Base-by-base conservation (phyloP, 768 basidiomycete species). In the Leucosporidium creatinivorum region DNA sequence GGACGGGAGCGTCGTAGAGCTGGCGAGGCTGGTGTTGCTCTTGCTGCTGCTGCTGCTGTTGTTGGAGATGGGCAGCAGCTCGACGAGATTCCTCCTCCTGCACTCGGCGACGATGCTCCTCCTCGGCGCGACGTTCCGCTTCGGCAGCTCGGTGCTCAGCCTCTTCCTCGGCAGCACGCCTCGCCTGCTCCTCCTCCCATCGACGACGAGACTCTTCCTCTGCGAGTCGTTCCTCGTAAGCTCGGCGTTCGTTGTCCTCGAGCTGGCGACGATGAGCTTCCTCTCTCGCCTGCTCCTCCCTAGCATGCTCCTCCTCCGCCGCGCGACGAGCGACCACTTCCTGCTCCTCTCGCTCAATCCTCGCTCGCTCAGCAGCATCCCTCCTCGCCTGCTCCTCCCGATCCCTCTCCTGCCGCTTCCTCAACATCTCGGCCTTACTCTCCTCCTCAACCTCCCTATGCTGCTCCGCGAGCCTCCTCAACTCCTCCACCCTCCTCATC, bases 371-470 rank as follows among this genome's bases (percentile, higher is more conserved):
- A 4, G 69, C 69, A 15, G 44, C 44, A 9, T 33, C n/a, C 31
- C 58, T 62, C 39, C 39, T 44, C 39, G 39, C 65, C 66, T 69
- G 39, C 39, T 44, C 39, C 39, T 44, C 39, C 13, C 39, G 8
- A 44, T 44, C 39, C 39, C 39, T 44, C 39, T 44, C 19, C 15
- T n/a, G 8, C 39, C 39, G 17, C 25, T 23, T 28, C 56, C 4
- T 23, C 39, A 30, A 19, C 26, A 55, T 25, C 21, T 28, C 44
- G 25, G 39, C 19, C 47, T 54, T 25, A 28, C 25, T 26, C n/a
- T 28, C 30, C 57, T 44, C 30, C 30, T 70, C 66, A 50, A 65
- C 69, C 60, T 70, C 69, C 12, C 55, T 25, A 6, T 56, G 12
- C 55, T 33, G 28, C 55, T 56, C 55, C 31, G 55, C 55, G 28